Conservation (phyloP, 768 basidiomycete genomes). For the Pisolithus orientalis region DNA sequence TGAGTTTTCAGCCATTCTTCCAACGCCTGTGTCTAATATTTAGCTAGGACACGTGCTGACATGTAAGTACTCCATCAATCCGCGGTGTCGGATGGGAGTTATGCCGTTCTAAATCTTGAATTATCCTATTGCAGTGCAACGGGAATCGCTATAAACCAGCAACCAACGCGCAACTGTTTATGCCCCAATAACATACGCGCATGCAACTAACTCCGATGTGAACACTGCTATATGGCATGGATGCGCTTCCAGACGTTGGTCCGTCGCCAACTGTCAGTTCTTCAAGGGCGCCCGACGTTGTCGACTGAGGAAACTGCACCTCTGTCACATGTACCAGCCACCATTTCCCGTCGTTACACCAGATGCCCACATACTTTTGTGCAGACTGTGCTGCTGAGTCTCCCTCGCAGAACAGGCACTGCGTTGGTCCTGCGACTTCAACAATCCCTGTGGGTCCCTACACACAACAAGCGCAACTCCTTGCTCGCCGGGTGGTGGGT, state of each 20-base stretch:
- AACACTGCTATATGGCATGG: conserved; percentile 8
- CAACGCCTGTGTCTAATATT: too few species aligned
- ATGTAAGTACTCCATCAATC: too few species aligned
- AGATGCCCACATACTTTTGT: background rate
- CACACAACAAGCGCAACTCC: conserved; percentile 13
- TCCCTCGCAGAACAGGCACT: conserved; percentile 13
- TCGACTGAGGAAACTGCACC: conserved; percentile 6
- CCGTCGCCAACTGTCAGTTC: conserved; percentile 13
- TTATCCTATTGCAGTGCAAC: background rate
- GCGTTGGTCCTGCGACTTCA: conserved; percentile 23
- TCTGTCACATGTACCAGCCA: conserved; percentile 15
- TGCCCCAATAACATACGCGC: conserved; percentile 16
- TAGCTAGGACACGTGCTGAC: too few species aligned
- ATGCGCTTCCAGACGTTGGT: conserved; percentile 19
- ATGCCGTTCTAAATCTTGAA: too few species aligned
- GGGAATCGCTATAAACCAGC: background rate
- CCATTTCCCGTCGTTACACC: background rate
- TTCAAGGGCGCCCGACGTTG: conserved; percentile 20
- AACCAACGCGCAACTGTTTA: background rate
- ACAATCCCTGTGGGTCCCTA: conserved; percentile 19
- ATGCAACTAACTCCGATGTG: conserved; percentile 15
- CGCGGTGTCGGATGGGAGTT: too few species aligned
- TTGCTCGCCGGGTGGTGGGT: conserved; percentile 16
- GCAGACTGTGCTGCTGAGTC: conserved; percentile 11
- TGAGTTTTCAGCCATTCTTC: too few species aligned